Percentiles rank a stretch among this genome's conserved stretches.
These are phyloP conservation scores for Solanum tarijense DNA, from an alignment of 257 asterid genomes.

Conservation along the genomic window DNA sequence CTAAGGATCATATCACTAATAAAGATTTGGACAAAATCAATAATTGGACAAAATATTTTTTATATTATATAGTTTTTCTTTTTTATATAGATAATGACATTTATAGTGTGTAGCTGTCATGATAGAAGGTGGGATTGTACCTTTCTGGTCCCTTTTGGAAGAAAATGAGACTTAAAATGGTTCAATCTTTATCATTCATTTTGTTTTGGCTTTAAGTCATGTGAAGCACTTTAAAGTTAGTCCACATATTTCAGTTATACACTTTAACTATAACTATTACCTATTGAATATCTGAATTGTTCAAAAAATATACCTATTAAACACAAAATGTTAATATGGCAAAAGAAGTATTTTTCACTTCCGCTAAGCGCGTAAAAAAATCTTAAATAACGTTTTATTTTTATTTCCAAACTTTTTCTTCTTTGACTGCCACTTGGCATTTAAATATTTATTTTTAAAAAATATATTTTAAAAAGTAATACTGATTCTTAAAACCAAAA, in stretches of 20 bases:
- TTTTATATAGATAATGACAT: not conserved
- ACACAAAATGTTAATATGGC: no score
- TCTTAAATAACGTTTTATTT: no score
- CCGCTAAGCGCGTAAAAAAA: no score
- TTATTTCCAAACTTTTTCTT: no score
- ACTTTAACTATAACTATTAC: rapidly evolving
- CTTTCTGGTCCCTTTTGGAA: conserved; percentile 22
- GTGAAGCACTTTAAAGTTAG: rapidly evolving
- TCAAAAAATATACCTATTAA: no score
- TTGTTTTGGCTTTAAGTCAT: not conserved
- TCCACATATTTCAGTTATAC: no score
- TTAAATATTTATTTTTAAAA: no score
- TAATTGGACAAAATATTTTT: conserved; percentile 27
- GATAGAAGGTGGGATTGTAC: conserved; percentile 18
- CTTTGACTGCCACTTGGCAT: no score
- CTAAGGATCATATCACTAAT: conserved; percentile 15
- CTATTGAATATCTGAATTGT: no score
- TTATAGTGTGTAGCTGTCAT: conserved; percentile 34
- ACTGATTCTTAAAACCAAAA: no score
- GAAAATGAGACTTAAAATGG: conserved; percentile 1
- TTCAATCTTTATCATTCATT: conserved; percentile 25
- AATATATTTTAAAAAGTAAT: no score
- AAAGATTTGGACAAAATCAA: conserved; percentile 34
- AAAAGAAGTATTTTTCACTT: no score
- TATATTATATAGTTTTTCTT: conserved; percentile 1